Evolutionary conservation across 1,284 basidiomycete genomes (phyloP), one percentile per base, ranked within the genome.

Genomic region (Austroboletus niveus): DNA sequence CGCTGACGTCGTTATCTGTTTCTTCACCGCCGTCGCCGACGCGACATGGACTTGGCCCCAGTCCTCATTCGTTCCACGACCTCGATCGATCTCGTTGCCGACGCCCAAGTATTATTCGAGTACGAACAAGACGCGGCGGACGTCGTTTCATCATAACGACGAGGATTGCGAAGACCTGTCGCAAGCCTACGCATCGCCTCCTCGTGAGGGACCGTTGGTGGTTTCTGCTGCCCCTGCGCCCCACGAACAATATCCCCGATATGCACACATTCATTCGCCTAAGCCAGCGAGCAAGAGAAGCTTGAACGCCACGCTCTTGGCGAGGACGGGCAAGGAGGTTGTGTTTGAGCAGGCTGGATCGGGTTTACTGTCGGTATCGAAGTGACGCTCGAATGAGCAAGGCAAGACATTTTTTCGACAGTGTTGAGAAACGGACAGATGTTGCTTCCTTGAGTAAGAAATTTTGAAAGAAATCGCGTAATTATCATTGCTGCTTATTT

Each of bases 331-430:
- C 10, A 64, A 53, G 29, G 63, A 64, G 31, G 47, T 66, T 30
- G 46, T 63, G 6, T 66, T 66, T 45, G 59, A 69, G 46, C 67
- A 63, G 38, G 58, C 39, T 8, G 67, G 66, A 4, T 61, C 65
- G 35, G 65, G 42, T 69, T 62, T 22, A 56, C 58, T 0, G 53
- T 69, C 17, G 69, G 67, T 10, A 52, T 70, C 22, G 22, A 24
- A 24, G 22, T 24, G 4, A 24, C 22, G 22, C 22, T 24, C 22
- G 22, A 5, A 24, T 24, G 22, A 24, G 5, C 22, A 0, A 24
- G 3, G 22, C 22, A 24, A 24, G 22, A 24, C 22, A 4, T 24
- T 24, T 24, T 24, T 24, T 24, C 22, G 22, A 24, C 3, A 5
- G 22, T 24, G 22, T 24, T 24, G 22, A 24, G 3, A 24, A 24